Evolutionary conservation across 2,329 filamentous ascomycete species (phyloP), one percentile per base, ranked within the genome.

Genomic region (Alternaria novae-zelandiae): DNA sequence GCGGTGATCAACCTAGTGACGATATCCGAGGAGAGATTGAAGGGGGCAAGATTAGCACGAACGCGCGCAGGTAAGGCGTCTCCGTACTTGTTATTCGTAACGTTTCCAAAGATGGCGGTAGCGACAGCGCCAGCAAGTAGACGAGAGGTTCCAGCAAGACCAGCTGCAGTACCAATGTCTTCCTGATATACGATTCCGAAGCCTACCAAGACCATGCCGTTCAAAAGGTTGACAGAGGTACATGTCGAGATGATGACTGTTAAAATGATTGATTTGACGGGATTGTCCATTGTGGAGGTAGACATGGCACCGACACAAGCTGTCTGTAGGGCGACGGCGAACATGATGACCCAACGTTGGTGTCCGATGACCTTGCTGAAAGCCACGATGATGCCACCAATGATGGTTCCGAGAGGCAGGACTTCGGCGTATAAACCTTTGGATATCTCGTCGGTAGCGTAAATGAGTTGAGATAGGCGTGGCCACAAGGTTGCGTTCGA

Each of bases 151-250:
- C 72, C 73, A 3, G 73, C 71, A 2, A 76, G 69, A 46, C 74
- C 74, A 5, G 73, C 73, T 4, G 72, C 74, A 11, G 73, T 76
- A n/a, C 74, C 73, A 32, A 76, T 76, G 12, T 75, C 72, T 54
- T 75, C 70, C 50, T 76, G 74, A 30, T 74, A 72, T 3, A 75
- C 70, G 32, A 75, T 75, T 13, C 74, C 73, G 17, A 75, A 74
- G 10, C 74, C 73, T 5, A 76, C 72, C 4, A 76, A 64, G 1
- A 75, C 73, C 71, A 76, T 73, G 17, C 71, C 73, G 32, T 75
- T 76, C 8, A 75, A 63, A 1, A 76, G 54, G 51, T 75, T 74
- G 54, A 76, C 69, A 8, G 70, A 74, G 13, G 73, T 75, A 30
- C 66, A 71, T 9, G 72, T 63, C 5, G 72, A 74, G 44, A 75